Evolutionary conservation across 495 filamentous ascomycete genomes (phyloP).

Genomic region (Tuber aestivum): DNA sequence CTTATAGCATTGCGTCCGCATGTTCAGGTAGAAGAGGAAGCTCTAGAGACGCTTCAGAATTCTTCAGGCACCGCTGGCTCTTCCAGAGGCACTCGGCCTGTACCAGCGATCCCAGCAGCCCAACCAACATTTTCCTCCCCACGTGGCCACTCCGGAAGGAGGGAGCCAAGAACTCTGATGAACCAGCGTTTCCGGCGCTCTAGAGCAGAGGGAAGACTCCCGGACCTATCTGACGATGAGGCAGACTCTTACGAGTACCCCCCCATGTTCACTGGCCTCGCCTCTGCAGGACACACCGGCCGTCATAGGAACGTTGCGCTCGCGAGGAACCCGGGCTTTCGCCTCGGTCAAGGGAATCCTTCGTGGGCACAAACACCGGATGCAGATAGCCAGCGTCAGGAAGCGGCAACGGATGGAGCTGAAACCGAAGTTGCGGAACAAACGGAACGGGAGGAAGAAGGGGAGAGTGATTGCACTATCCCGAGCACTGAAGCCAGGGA

Average conservation of each 20-base stretch:
- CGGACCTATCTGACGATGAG: background rate
- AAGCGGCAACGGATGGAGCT: constrained; percentile 8
- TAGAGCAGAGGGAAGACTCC: background rate
- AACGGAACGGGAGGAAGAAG: constrained; percentile 15
- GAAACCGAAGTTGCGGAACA: constrained; percentile 9
- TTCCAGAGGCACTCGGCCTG: background rate
- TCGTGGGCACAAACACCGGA: background rate
- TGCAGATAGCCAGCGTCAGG: constrained; percentile 3
- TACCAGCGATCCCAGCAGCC: background rate
- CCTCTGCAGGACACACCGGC: background rate
- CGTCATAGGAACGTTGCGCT: background rate
- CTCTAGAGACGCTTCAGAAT: constrained; percentile 28
- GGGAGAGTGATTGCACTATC: constrained; percentile 3
- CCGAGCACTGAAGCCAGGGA: constrained; percentile 15
- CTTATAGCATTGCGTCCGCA: constrained; percentile 1
- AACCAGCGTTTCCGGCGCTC: background rate
- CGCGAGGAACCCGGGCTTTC: constrained; percentile 7
- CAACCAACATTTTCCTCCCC: background rate
- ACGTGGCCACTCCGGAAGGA: background rate
- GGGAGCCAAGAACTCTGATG: background rate
- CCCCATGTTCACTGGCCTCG: background rate
- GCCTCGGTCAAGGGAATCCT: constrained; percentile 2
- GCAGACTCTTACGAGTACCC: constrained; percentile 1
- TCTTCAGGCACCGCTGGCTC: constrained; percentile 5
- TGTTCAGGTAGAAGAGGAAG: constrained; percentile 31